Conservation (phyloP, 805 yeast species). For the Nakazawaea wyomingensis region DNA sequence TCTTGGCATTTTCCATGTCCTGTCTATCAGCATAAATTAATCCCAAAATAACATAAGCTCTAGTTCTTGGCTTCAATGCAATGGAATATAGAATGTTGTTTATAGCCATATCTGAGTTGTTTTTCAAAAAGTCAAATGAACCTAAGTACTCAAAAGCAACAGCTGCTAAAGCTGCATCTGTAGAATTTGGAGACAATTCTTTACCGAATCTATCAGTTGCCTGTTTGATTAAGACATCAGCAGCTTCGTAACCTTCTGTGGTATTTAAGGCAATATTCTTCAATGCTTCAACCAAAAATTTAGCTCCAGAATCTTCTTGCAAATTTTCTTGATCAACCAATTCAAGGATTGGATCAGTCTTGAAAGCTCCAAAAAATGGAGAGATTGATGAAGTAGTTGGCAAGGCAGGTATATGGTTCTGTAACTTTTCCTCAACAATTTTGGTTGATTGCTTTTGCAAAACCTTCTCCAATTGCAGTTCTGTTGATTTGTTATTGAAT, state of each 20-base stretch:
- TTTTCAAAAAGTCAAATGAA: constrained; percentile 77
- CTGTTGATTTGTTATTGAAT: constrained; percentile 70
- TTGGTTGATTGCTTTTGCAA: constrained; percentile 74
- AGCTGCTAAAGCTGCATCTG: constrained; percentile 45
- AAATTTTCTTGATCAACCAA: constrained; percentile 42
- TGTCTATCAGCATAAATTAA: constrained; percentile 78
- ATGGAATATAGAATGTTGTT: constrained; percentile 61
- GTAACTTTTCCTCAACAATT: constrained; percentile 57
- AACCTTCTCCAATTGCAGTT: constrained; percentile 80
- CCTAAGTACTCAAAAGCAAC: constrained; percentile 82
- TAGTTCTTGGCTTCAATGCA: constrained; percentile 65
- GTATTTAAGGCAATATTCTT: constrained; percentile 42
- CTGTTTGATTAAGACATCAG: constrained; percentile 52
- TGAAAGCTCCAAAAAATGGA: constrained; percentile 86
- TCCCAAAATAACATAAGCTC: constrained; percentile 78
- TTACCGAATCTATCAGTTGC: constrained; percentile 42
- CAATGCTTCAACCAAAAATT: constrained; percentile 61
- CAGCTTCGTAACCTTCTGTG: constrained; percentile 55
- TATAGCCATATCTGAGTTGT: constrained; percentile 62
- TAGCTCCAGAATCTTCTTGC: constrained; percentile 56
- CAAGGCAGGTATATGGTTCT: constrained; percentile 46
- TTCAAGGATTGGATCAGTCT: constrained; percentile 46
- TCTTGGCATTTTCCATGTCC: constrained; percentile 50
- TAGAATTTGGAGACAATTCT: constrained; percentile 27
- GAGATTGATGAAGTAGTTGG: constrained; percentile 82